Percentiles rank a stretch among this genome's conserved stretches.
phyloP scores from a whole-genome alignment of 1,139 yeast genomes.

The Torulaspora pretoriensis region DNA sequence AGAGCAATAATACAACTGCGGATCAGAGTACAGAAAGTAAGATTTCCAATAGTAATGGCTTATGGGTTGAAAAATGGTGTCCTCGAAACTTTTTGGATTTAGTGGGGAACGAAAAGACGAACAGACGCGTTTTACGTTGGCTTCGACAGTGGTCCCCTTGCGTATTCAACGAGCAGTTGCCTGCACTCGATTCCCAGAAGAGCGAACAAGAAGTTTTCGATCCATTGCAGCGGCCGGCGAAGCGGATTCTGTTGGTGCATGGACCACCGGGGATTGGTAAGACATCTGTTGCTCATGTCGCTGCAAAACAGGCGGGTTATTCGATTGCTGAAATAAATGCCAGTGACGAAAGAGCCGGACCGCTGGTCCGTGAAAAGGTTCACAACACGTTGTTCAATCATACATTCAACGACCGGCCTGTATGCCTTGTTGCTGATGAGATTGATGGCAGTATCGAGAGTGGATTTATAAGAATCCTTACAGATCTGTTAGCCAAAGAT shows the following conservation, averaged over 20 bases:
- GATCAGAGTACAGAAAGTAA: constrained; percentile 1
- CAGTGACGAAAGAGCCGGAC: constrained; percentile 72
- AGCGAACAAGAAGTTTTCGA: constrained; percentile 38
- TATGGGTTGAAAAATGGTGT: constrained; percentile 83
- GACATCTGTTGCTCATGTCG: constrained; percentile 81
- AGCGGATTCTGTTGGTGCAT: constrained; percentile 65
- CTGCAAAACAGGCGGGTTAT: constrained; percentile 80
- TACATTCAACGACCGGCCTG: constrained; percentile 55
- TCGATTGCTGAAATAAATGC: constrained; percentile 84
- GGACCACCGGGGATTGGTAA: constrained; percentile 98
- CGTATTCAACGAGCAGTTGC: constrained; percentile 50
- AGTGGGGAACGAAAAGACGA: constrained; percentile 77
- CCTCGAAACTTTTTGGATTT: constrained; percentile 69
- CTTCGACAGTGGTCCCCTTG: constrained; percentile 71
- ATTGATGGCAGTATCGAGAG: constrained; percentile 83
- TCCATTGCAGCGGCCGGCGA: constrained; percentile 64
- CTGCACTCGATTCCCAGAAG: constrained; percentile 17
- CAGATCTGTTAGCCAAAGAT: constrained; percentile 61
- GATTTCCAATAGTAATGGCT: constrained; percentile 6
- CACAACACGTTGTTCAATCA: constrained; percentile 65
- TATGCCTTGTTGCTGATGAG: constrained; percentile 83
- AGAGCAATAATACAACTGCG: not conserved
- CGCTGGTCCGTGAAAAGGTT: constrained; percentile 56
- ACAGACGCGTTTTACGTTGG: constrained; percentile 73
- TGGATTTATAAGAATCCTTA: constrained; percentile 69